Conservation (phyloP, 2,329 filamentous ascomycete species). For the Dactylellina leptospora region DNA sequence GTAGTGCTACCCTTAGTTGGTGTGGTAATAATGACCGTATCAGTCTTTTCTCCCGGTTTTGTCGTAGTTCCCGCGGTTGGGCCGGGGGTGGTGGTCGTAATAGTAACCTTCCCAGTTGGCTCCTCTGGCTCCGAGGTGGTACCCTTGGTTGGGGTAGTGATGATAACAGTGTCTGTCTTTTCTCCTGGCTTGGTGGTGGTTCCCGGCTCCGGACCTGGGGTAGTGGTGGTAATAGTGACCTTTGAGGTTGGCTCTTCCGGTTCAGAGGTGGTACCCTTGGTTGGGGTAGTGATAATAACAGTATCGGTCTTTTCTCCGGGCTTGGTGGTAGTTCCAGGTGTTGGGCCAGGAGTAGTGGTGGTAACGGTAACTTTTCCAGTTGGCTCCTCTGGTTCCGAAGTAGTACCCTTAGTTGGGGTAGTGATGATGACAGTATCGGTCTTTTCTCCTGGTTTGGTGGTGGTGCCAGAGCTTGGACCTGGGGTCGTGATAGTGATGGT, state of each 20-base stretch:
- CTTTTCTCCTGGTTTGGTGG: not conserved
- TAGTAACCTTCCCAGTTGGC: not conserved
- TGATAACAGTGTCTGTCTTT: slow-evolving; percentile 10
- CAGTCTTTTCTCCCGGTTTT: not conserved
- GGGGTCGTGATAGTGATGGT: slow-evolving; percentile 6
- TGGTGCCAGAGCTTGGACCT: not conserved
- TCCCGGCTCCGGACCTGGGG: not conserved
- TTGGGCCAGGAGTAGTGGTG: not conserved
- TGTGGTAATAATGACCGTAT: slow-evolving; percentile 1
- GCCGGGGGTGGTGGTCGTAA: too few species aligned
- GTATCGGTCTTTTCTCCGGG: not conserved
- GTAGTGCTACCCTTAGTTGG: not conserved
- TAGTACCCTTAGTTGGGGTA: not conserved
- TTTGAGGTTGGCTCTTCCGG: not conserved
- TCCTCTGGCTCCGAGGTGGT: not conserved
- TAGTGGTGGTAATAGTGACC: not conserved
- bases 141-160: not conserved
- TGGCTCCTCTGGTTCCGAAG: not conserved
- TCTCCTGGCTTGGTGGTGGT: slow-evolving; percentile 2
- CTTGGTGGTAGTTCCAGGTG: not conserved
- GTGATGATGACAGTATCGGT: not conserved
- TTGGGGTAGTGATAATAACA: not conserved
- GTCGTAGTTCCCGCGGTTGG: too few species aligned
- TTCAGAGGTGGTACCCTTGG: not conserved
- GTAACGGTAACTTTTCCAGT: not conserved